Evolutionary conservation across 2,329 filamentous ascomycete species (phyloP).

Genomic region (Arthrobotrys conoides): DNA sequence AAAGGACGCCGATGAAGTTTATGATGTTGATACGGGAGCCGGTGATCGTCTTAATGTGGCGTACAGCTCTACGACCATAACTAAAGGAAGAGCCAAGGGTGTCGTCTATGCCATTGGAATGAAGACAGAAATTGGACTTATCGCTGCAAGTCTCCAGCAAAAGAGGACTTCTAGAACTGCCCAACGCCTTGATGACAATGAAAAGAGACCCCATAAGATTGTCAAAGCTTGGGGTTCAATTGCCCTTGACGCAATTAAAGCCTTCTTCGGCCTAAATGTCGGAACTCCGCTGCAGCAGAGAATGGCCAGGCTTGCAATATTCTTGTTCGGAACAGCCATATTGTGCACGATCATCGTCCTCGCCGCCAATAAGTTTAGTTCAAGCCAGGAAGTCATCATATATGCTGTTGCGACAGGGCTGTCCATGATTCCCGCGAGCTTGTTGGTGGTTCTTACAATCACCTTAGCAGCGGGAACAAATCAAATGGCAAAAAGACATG

Average conservation of each 20-base stretch:
- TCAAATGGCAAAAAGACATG: conserved; percentile 72
- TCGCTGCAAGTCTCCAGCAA: conserved; percentile 75
- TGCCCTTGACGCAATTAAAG: conserved; percentile 73
- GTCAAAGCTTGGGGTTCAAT: conserved; percentile 70
- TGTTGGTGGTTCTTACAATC: conserved; percentile 77
- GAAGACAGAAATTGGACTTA: conserved; percentile 76
- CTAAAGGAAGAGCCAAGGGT: conserved; percentile 75
- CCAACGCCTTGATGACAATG: conserved; percentile 69
- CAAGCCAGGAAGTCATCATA: conserved; percentile 74
- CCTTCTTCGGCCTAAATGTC: conserved; percentile 77
- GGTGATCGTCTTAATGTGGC: conserved; percentile 75
- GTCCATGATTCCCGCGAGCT: conserved; percentile 75
- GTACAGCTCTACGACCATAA: conserved; percentile 75
- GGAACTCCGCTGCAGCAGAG: conserved; percentile 79
- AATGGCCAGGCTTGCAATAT: conserved; percentile 76
- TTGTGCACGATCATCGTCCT: conserved; percentile 79
- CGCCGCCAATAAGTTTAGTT: conserved; percentile 74
- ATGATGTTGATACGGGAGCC: conserved; percentile 71
- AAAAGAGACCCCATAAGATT: conserved; percentile 70
- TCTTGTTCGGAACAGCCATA: conserved; percentile 76
- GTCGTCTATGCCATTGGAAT: conserved; percentile 75
- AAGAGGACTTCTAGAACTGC: conserved; percentile 71
- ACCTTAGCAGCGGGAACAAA: conserved; percentile 76
- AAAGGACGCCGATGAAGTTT: conserved; percentile 71
- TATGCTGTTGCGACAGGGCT: conserved; percentile 75